Base-by-base conservation (phyloP, 148 eudicot species). In the Rhododendron henanense region DNA sequence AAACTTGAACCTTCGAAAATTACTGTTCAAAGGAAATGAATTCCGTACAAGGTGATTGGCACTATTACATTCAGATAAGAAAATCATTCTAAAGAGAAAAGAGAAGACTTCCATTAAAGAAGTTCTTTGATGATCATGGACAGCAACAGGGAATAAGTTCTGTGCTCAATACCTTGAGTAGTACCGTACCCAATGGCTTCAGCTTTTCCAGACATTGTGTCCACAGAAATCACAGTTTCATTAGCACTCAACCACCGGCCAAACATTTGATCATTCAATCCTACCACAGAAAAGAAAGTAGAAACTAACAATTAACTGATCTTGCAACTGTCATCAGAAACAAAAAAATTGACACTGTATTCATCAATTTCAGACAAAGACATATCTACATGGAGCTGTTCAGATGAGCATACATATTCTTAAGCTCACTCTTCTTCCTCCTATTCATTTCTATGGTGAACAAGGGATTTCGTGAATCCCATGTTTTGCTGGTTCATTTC, bases 241-340 rank as follows among this genome's bases (percentile, higher is more conserved):
- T 95, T 89, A 82, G 87, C 85, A 92, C 95, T 94, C 9, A 82
- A 88, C 98, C 98, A 95, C 50, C 65, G 90, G 51, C 98, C 98
- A 82, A 85, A 69, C 81, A 71, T 90, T 88, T 86, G 90, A 84
- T 89, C 91, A 85, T 81, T 81, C 57, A 90, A 55, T 74, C 93
- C 95, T 93, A 71, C 35, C 73, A 89, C 4, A 84, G 39, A 80
- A 88, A 53, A 4, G 25, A 63, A 50, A 63, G 51, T 19, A 33
- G 3, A 61, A 39, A 84, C 4, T 5, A 50, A 69, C 28, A 18
- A 47, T 50, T 39, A 59, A 79, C 57, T 35, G 6, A 37, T 21
- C 10, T 23, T 35, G 53, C 31, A 9, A 81, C n/a, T 69, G n/a
- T 78, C 77, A 5, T 37, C 21, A 69, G 15, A 84, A 84, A 39